These are phyloP conservation scores for Colletotrichum zoysiae DNA, from an alignment of 2,329 filamentous ascomycete species.

Conservation along the genomic window DNA sequence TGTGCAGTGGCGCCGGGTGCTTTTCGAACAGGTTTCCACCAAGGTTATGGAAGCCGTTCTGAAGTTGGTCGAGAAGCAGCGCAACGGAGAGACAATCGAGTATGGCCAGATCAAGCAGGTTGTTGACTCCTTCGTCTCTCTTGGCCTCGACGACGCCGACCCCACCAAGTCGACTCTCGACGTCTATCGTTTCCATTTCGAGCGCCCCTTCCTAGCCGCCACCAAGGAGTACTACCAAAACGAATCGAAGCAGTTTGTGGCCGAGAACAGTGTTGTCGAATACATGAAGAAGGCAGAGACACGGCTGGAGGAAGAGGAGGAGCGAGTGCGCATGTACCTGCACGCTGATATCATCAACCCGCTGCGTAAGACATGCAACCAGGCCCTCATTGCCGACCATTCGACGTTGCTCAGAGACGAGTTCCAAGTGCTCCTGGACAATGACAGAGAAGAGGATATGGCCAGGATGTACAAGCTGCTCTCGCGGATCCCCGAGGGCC, in stretches of 20 bases:
- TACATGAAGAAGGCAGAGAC: slow-evolving; percentile 99
- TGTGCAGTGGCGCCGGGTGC: slow-evolving; percentile 93
- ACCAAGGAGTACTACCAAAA: slow-evolving; percentile 89
- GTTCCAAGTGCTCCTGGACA: slow-evolving; percentile 93
- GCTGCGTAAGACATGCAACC: slow-evolving; percentile 89
- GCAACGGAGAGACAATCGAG: slow-evolving; percentile 97
- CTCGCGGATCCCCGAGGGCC: slow-evolving; percentile 87
- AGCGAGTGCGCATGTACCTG: slow-evolving; percentile 90
- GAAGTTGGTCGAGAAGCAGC: slow-evolving; percentile 95
- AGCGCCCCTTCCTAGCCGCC: slow-evolving; percentile 88
- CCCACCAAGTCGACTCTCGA: slow-evolving; percentile 94
- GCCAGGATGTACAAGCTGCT: slow-evolving; percentile 95
- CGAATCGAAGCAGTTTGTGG: slow-evolving; percentile 94
- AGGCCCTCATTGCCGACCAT: slow-evolving; percentile 90
- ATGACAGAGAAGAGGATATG: slow-evolving; percentile 95
- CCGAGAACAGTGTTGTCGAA: slow-evolving; percentile 97
- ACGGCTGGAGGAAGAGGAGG: slow-evolving; percentile 91
- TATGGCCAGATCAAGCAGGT: slow-evolving; percentile 97
- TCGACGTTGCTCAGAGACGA: slow-evolving; percentile 89
- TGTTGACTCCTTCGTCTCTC: slow-evolving; percentile 94
- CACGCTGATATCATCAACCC: slow-evolving; percentile 88
- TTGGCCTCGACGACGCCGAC: slow-evolving; percentile 94
- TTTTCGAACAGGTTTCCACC: slow-evolving; percentile 85
- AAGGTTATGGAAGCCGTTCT: slow-evolving; percentile 97
- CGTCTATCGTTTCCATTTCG: slow-evolving; percentile 93